A percentile compares a stretch with the other conserved stretches of the same genome.
Evolutionary conservation across 2,329 filamentous ascomycete genomes (phyloP).

Genomic region (Fusarium sp.): DNA sequence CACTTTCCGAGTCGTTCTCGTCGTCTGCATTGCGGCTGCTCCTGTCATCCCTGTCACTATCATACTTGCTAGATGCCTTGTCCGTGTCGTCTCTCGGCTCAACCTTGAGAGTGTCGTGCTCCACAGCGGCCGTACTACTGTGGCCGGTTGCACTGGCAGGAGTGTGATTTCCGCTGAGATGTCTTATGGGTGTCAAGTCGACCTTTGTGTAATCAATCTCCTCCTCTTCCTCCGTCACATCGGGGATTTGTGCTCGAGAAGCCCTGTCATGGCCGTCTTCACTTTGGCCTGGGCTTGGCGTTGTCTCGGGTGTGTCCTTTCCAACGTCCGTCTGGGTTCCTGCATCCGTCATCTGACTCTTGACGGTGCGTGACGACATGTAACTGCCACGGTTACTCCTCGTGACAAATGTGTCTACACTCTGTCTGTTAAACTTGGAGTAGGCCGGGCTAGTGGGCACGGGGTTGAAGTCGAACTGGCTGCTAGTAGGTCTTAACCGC

Average conservation of each 20-base stretch:
- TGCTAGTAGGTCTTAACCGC: constrained; percentile 75
- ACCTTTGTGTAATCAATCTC: constrained; percentile 72
- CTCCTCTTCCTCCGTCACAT: constrained; percentile 58
- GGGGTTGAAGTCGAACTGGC: constrained; percentile 85
- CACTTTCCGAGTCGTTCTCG: constrained; percentile 40
- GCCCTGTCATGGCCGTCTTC: constrained; percentile 61
- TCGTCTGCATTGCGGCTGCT: constrained; percentile 43
- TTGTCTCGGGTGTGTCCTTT: constrained; percentile 63
- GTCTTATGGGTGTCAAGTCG: constrained; percentile 62
- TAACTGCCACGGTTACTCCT: constrained; percentile 79
- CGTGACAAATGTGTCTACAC: constrained; percentile 71
- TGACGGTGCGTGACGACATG: constrained; percentile 77
- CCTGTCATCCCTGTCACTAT: constrained; percentile 42
- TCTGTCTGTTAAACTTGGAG: constrained; percentile 70
- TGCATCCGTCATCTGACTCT: constrained; percentile 77
- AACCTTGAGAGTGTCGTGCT: constrained; percentile 37
- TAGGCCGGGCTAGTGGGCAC: constrained; percentile 80
- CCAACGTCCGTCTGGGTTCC: constrained; percentile 71
- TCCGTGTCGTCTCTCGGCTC: constrained; percentile 40
- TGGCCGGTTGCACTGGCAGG: constrained; percentile 37
- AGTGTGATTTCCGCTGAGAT: constrained; percentile 52
- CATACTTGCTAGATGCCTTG: constrained; percentile 41
- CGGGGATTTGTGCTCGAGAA: constrained; percentile 55
- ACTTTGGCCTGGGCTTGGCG: constrained; percentile 65
- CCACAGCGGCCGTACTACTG: constrained; percentile 31